These are phyloP conservation scores for Eucalyptus erythrocorys DNA, from an alignment of 345 rosid genomes.

Conservation along the genomic window DNA sequence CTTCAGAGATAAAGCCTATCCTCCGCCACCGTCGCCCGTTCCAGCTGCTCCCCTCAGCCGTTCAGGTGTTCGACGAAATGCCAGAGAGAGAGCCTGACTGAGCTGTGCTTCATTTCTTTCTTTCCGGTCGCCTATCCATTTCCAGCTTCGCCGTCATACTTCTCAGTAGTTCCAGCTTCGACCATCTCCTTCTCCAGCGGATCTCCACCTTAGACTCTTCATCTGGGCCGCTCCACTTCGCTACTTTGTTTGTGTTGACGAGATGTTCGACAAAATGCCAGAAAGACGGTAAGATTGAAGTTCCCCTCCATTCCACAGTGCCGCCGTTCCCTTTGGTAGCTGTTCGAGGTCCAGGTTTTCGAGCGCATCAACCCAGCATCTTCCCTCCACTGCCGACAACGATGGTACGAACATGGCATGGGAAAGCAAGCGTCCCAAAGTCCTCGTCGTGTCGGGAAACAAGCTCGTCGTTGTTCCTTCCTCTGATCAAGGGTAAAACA, in stretches of 20 bases:
- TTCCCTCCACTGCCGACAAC: background rate
- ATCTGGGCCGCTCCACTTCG: accelerated
- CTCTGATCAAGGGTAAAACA: background rate
- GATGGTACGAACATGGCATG: background rate
- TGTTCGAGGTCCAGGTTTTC: background rate
- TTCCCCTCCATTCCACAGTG: background rate
- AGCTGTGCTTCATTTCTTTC: background rate
- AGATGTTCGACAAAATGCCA: background rate
- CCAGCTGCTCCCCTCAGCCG: background rate
- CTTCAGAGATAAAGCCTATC: background rate
- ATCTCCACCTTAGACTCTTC: background rate
- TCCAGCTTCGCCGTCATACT: background rate
- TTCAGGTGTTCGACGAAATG: background rate
- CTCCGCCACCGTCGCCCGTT: background rate
- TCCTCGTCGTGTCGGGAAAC: background rate
- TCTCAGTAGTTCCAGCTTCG: background rate
- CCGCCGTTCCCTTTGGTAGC: background rate
- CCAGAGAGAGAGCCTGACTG: background rate
- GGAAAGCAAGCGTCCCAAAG: background rate
- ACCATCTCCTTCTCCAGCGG: background rate
- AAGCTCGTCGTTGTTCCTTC: background rate
- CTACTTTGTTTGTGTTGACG: background rate
- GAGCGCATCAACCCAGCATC: background rate
- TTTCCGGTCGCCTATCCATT: background rate
- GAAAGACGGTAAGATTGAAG: background rate